Evolutionary conservation across 495 filamentous ascomycete genomes (phyloP), one percentile per base, ranked within the genome.

Genomic region (Hypoxylon rickii): DNA sequence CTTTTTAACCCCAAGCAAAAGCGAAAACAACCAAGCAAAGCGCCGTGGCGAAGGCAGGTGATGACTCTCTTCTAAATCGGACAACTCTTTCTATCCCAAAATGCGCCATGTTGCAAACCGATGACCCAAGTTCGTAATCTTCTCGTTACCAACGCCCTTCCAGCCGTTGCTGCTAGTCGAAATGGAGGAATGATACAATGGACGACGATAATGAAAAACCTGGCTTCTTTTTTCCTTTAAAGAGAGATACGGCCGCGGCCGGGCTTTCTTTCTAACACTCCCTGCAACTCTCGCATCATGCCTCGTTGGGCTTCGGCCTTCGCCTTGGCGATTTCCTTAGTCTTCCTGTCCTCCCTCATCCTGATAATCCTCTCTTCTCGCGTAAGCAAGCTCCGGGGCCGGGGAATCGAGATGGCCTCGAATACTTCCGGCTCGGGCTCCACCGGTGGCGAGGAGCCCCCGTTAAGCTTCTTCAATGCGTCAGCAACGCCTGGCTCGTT

Each of bases 341-440:
- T 79, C 31, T 82, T 84, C 42, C 92, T 81, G 24, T 97, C 93
- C 70, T 96, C 92, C 57, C 88, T 89, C 73, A 96, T 93, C 61
- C 89, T 93, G 12, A 81, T 78, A 50, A 97, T 84, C 18, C 94
- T 84, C 70, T 98, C 92, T 61, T 97, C 92, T 63, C 92, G 77
- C 2, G 89, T 92, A 34, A 97, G 67, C 18, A 83, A 81, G 41
- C 83, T 87, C 42, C 89, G 82, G n/a, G 85, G 84, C 50, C 80
- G 81, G 11, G 92, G 89, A 44, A 89, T 71, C 1, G 91, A 88
- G 33, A 97, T 81, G 0, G 92, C 93, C 70, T 98, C 94, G 53
- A 93, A 96, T 3, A 98, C 82, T 64, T 96, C 90, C 50, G 93
- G 86, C 44, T 82, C 79, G 37, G 17, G 43, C 46, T 72, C 65